Conservation (phyloP, 345 rosid species). For the Ricinus communis region DNA sequence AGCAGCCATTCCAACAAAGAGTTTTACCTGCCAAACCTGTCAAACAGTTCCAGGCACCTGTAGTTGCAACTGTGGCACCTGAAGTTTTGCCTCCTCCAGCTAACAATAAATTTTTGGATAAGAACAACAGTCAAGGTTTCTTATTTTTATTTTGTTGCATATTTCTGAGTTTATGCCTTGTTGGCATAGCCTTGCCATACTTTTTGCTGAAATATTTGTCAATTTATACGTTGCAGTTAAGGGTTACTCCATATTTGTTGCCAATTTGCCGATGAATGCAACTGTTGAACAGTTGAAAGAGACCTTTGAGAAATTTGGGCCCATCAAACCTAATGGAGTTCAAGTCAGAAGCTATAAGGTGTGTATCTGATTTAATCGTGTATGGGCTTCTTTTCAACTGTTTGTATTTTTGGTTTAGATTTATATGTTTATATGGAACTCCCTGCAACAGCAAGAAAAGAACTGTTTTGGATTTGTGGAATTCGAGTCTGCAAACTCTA, state of each 20-base stretch:
- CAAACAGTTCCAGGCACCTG: conserved; percentile 16
- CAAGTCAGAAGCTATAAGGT: conserved; percentile 76
- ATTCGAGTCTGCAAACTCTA: conserved; percentile 60
- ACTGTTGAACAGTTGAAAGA: conserved; percentile 44
- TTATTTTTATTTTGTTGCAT: neutral
- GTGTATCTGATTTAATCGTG: neutral
- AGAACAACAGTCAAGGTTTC: conserved; percentile 43
- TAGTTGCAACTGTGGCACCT: neutral
- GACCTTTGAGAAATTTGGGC: conserved; percentile 47
- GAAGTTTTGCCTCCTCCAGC: conserved; percentile 27
- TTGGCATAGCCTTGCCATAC: neutral
- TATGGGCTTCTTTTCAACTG: neutral
- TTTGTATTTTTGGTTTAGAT: conserved; percentile 4
- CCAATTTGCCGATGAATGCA: conserved; percentile 60
- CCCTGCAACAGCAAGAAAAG: conserved; percentile 38
- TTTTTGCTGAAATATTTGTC: neutral
- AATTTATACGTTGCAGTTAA: conserved; percentile 37
- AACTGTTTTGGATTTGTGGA: conserved; percentile 84
- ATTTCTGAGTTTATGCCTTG: neutral
- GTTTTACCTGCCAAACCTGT: conserved; percentile 36
- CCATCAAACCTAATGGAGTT: conserved; percentile 52
- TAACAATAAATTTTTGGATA: conserved; percentile 29
- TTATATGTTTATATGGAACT: conserved; percentile 3
- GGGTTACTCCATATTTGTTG: conserved; percentile 59
- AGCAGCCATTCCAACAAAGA: conserved; percentile 45